Evolutionary conservation across 1,284 basidiomycete genomes (phyloP), one percentile per base, ranked within the genome.

Genomic region (Ceratobasidium papillatum): DNA sequence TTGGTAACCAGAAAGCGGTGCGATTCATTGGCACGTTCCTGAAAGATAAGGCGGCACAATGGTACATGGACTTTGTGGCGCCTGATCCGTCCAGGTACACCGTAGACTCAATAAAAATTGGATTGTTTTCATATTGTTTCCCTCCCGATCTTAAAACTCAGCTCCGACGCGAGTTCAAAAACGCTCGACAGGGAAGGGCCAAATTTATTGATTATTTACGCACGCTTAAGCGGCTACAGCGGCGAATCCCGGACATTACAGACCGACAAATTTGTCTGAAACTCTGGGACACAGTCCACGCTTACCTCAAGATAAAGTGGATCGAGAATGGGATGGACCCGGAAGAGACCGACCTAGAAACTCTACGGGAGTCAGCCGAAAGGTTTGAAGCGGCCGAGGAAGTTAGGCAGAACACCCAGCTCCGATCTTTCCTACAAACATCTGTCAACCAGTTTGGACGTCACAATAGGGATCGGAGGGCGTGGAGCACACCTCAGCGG

Each of bases 71-170:
- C 30, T 47, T 38, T 17, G 69, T 66, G 3, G 69, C 75, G 3
- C 38, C 62, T 25, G 32, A 76, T 14, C 43, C 49, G 9, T 32
- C 45, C 19, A 9, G 5, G 38, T 74, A 68, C 27, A 54, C 71
- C 0, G 27, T 74, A 3, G 43, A 52, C 7, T 41, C 9, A 1
- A 25, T 66, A 12, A 54, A 59, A n/a, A 27, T 54, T 1, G 62
- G 34, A 27, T 30, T 86, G 2, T 86, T 84, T 74, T 80, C 85
- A 74, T 83, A 84, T 73, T 85, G 84, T 63, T 87, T 87, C 80
- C 84, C 83, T 0, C 69, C 81, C 0, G 79, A 85, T 49, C 85
- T 82, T 74, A 77, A 82, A 2, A 32, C 76, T 0, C 69, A 79
- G 27, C 77, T 79, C 64, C 66, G 77, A 0, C 63, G 77, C 8